Evolutionary conservation across 2,329 filamentous ascomycete species (phyloP).

Genomic region (Xylariaceae sp.): DNA sequence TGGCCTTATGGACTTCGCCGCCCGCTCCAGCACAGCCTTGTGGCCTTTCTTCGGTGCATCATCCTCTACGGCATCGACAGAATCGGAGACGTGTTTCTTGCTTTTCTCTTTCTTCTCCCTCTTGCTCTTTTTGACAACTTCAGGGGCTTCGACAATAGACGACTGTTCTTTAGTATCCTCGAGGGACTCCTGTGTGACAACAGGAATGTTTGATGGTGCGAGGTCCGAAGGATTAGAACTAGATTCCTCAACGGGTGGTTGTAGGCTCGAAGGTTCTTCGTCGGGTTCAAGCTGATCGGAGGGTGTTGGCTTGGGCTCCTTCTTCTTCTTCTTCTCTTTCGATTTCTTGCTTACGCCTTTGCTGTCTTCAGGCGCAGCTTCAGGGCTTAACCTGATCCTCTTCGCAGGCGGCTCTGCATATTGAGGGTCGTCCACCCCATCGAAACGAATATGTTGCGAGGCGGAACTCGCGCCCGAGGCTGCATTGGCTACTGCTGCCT

Average conservation of each 20-base stretch:
- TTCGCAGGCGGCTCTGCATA: slow-evolving; percentile 25
- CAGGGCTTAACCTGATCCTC: slow-evolving; percentile 26
- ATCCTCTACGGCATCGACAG: slow-evolving; percentile 9
- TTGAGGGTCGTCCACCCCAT: slow-evolving; percentile 7
- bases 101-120: slow-evolving; percentile 18
- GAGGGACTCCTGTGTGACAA: no score
- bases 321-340: slow-evolving; percentile 30
- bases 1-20: slow-evolving; percentile 46
- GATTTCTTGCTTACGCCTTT: slow-evolving; percentile 26
- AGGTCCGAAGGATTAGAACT: no score
- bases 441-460: slow-evolving; percentile 15
- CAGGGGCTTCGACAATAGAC: no score
- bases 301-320: slow-evolving; percentile 21
- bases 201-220: no score
- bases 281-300: no score
- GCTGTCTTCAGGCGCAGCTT: slow-evolving; percentile 19
- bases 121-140: slow-evolving; percentile 14
- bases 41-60: slow-evolving; percentile 29
- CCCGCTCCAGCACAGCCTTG: slow-evolving; percentile 47
- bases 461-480: slow-evolving; percentile 3
- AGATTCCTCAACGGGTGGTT: no score
- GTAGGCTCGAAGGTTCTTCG: no score
- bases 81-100: slow-evolving; percentile 10
- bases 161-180: no score
- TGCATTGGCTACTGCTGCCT: no score